Evolutionary conservation across 805 yeast genomes (phyloP).

Genomic region (Wickerhamiella dianesei): DNA sequence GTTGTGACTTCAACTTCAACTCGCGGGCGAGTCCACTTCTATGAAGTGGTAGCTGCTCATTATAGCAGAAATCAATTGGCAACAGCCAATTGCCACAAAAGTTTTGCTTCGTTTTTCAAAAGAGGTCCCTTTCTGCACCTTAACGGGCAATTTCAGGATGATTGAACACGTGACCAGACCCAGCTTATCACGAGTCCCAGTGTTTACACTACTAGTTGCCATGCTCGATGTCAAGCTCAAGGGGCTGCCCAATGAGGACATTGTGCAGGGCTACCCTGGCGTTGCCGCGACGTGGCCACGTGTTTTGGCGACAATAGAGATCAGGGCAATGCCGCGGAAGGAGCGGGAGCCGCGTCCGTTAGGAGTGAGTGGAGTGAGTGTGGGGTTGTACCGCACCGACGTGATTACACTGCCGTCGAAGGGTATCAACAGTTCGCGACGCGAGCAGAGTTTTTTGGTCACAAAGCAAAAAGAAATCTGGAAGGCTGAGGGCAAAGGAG

Average conservation of each 20-base stretch:
- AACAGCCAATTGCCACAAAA: no score
- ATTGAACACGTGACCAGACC: no score
- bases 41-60: no score
- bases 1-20: no score
- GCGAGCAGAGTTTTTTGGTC: constrained; percentile 26
- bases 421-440: constrained; percentile 21
- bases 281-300: constrained; percentile 32
- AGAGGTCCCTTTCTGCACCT: no score
- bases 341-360: constrained; percentile 11
- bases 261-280: constrained; percentile 32
- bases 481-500: constrained; percentile 8
- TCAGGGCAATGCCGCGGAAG: constrained; percentile 17
- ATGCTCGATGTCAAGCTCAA: constrained; percentile 17
- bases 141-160: no score
- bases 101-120: no score
- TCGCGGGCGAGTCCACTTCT: no score
- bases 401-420: constrained; percentile 24
- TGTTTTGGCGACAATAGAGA: constrained; percentile 28
- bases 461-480: constrained; percentile 22
- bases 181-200: no score
- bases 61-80: no score
- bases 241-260: constrained; percentile 30
- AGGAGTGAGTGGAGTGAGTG: constrained; percentile 20
- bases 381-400: constrained; percentile 30
- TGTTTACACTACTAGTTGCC: no score